Base-by-base conservation (phyloP, 208 protist species). In the Acanthamoeba lenticulata region DNA sequence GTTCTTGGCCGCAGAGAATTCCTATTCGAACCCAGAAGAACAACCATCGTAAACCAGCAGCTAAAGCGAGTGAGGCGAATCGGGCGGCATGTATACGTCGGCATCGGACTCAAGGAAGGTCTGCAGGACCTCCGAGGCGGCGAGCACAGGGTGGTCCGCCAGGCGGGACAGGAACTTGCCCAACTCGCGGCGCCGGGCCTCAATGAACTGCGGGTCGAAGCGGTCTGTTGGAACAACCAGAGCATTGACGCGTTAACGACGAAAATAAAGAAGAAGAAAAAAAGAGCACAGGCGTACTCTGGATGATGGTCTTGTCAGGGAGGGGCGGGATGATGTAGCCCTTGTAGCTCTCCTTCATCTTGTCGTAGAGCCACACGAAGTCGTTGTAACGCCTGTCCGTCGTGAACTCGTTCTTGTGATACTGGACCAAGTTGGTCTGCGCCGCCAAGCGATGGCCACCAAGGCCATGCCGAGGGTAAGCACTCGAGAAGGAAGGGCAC, bases 311-410 rank as follows among this genome's bases (percentile, higher is more conserved):
- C 90, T 94, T 94, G 42, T 83, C 67, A 29, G 90, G 90, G 9
- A 94, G 40, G 36, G 90, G 90, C 42, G 90, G 90, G n/a, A 94
- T 83, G 67, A 94, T 94, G 90, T 47, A 57, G 65, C 90, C 90
- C 45, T 77, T 77, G 90, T 38, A 94, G 44, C 65, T 77, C 38
- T 94, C 90, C 42, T 45, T 42, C 29, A 94, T 4, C 65, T 65
- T 45, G 34, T 94, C 90, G 67, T 83, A 45, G 3, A 94, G 90
- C 90, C 90, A 94, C 38, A 83, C 17, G 29, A 94, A 94, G 67
- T 94, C 90, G 45, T 83, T 94, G 27, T 92, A 92, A 4, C 86
- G 52, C 62, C 86, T 92, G 55, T 92, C 86, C 40, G 60, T 42
- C 36, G 62, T 52, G 62, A 92, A 92, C 42, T 92, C 55, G 47